A percentile compares a stretch with the other conserved stretches of the same genome.
Evolutionary conservation across 192 early-diverging fungal genomes (phyloP).

Genomic region (Coemansia sp.): DNA sequence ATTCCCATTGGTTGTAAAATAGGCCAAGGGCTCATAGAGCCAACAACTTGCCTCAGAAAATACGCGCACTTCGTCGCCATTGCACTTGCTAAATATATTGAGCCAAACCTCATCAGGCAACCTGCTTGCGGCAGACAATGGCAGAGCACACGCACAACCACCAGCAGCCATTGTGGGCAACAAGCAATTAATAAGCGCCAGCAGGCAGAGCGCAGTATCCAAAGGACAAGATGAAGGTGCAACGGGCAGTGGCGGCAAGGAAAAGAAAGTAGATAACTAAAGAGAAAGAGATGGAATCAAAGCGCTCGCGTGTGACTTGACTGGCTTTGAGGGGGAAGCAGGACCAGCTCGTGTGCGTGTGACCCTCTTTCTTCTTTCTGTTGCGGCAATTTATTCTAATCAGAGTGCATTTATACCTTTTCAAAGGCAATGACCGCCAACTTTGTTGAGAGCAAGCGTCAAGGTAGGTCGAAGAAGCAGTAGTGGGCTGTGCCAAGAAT

Average conservation of each 20-base stretch:
- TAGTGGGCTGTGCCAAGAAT: neutral
- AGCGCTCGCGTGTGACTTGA: slow-evolving; percentile 8
- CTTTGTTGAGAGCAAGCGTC: slow-evolving; percentile 41
- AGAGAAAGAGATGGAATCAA: neutral
- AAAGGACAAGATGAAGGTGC: neutral
- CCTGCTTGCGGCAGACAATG: neutral
- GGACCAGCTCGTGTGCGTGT: neutral
- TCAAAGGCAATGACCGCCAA: slow-evolving; percentile 30
- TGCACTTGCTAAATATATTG: slow-evolving; percentile 29
- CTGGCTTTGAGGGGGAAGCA: neutral
- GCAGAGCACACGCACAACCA: neutral
- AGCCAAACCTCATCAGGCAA: slow-evolving; percentile 38
- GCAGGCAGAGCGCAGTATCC: neutral
- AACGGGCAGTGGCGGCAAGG: neutral
- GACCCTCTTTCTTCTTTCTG: neutral
- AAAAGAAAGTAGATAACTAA: neutral
- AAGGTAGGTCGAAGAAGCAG: slow-evolving; percentile 22
- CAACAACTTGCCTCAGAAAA: slow-evolving; percentile 21
- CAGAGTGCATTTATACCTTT: slow-evolving; percentile 12
- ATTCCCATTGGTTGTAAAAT: too few species aligned
- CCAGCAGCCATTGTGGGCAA: neutral
- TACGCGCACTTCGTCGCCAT: slow-evolving; percentile 35
- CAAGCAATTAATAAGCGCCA: neutral
- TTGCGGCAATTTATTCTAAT: neutral
- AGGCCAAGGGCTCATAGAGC: neutral